These are phyloP conservation scores for Hygrocybe coccinea DNA, from an alignment of 768 basidiomycete genomes.

Conservation along the genomic window DNA sequence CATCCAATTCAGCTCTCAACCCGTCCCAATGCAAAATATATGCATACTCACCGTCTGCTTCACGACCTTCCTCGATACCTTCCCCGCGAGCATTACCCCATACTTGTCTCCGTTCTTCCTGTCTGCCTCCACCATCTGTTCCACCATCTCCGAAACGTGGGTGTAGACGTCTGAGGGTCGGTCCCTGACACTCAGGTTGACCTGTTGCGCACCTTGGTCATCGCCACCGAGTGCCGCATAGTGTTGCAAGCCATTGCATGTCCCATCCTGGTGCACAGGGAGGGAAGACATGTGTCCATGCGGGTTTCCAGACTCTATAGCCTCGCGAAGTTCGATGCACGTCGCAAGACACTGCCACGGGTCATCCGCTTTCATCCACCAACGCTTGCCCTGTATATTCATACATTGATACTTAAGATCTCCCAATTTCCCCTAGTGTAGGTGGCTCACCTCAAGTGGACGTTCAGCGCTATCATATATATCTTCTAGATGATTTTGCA, in stretches of 20 bases:
- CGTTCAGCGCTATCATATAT: slow-evolving; percentile 78
- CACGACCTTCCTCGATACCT: slow-evolving; percentile 88
- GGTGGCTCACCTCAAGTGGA: slow-evolving; percentile 60
- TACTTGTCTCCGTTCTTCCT: slow-evolving; percentile 44
- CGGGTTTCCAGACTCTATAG: slow-evolving; percentile 66
- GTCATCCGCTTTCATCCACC: slow-evolving; percentile 92
- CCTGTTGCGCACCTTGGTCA: slow-evolving; percentile 78
- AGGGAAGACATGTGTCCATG: slow-evolving; percentile 59
- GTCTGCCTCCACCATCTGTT: slow-evolving; percentile 57
- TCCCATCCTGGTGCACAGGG: slow-evolving; percentile 98
- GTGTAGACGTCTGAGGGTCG: slow-evolving; percentile 94
- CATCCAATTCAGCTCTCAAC: not conserved
- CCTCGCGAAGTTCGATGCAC: slow-evolving; percentile 82
- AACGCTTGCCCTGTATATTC: slow-evolving; percentile 54
- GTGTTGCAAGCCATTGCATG: slow-evolving; percentile 97
- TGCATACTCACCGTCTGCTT: slow-evolving; percentile 81
- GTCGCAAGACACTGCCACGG: slow-evolving; percentile 97
- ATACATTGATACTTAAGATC: not conserved
- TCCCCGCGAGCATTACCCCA: slow-evolving; percentile 65
- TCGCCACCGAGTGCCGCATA: slow-evolving; percentile 98
- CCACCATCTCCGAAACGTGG: slow-evolving; percentile 83
- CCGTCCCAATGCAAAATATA: not conserved
- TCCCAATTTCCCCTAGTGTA: not conserved
- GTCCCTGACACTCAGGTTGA: slow-evolving; percentile 82
- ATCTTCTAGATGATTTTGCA: slow-evolving; percentile 65